These are phyloP conservation scores for Barnettozyma sp. DNA, from an alignment of 805 yeast genomes.

Conservation along the genomic window DNA sequence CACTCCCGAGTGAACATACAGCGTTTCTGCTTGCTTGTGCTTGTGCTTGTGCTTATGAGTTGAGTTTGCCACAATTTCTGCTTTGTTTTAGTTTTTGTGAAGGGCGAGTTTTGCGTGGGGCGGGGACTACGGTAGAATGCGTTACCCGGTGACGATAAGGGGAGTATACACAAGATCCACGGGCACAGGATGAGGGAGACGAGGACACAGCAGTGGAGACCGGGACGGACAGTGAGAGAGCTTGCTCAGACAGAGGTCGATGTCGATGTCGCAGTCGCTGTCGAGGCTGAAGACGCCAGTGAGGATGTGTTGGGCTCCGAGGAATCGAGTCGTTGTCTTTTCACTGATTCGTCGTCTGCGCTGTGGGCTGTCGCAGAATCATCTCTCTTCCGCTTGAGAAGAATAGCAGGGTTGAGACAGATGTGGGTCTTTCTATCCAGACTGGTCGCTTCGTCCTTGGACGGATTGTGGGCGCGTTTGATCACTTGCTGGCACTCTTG, in stretches of 20 bases:
- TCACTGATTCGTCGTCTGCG: constrained; percentile 24
- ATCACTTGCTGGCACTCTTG: constrained; percentile 42
- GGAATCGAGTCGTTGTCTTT: constrained; percentile 22
- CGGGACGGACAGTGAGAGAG: no score
- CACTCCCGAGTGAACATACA: no score
- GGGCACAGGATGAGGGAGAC: no score
- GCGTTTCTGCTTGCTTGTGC: no score
- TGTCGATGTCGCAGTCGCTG: no score
- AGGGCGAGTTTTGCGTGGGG: no score
- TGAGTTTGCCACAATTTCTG: background rate
- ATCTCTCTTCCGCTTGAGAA: constrained; percentile 40
- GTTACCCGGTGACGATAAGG: no score
- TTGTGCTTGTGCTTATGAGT: background rate
- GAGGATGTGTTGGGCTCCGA: constrained; percentile 4
- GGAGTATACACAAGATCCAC: no score
- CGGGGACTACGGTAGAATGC: no score
- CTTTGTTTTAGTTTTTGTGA: background rate
- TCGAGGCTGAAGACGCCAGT: no score
- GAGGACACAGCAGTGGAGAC: no score
- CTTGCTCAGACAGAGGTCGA: no score
- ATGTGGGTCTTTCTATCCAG: constrained; percentile 61
- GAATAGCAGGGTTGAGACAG: constrained; percentile 50
- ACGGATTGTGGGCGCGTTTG: constrained; percentile 36
- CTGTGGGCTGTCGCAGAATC: constrained; percentile 14
- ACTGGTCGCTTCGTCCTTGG: constrained; percentile 53